Base-by-base conservation (phyloP, 2,329 filamentous ascomycete genomes). In the Beauveria bassiana region DNA sequence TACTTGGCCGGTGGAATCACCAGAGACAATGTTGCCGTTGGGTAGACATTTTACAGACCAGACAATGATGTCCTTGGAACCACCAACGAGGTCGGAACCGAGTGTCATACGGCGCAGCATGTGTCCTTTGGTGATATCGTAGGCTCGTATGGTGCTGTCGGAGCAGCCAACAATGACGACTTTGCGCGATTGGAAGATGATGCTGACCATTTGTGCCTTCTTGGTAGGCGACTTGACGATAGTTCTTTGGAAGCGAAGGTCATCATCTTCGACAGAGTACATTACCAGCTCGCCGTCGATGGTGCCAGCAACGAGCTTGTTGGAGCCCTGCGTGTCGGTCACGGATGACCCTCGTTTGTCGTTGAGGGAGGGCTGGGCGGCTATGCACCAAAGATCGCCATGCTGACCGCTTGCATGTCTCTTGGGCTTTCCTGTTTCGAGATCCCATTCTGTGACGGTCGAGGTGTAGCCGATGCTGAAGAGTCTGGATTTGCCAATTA, bases 391-490 rank as follows among this genome's bases (percentile, higher is more conserved):
- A 64, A 98, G 93, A 70, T 97, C 93, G 66, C 92, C 93, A 74
- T 96, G 91, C 74, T 96, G 96, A 51, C 93, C 95, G 69, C 90
- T 92, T 20, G 91, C 91, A 73, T 96, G 89, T 63, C 89, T 85
- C 75, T 88, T 84, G 12, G 92, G 90, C 61, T 85, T 81, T 16
- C 90, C 91, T 65, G 86, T 89, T 66, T 86, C 85, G 26, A 99
- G 79, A 76, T 98, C 89, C 95, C 95, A 99, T 75, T 99, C 95
- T 0, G 93, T 97, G 52, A 99, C 86, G 26, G 88, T 89, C 58
- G 89, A 91, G 22, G 93, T 96, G 72, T 95, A 96, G 62, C 93
- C 93, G 71, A 97, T 96, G 75, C 93, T 98, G 78, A 99, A 99
- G 47, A 99, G 84, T 63, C 95, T 86, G 69, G 95, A 81, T 68